Evolutionary conservation across 129 eudicot genomes (phyloP), one percentile per base, ranked within the genome.

Genomic region (Dittrichia graveolens): DNA sequence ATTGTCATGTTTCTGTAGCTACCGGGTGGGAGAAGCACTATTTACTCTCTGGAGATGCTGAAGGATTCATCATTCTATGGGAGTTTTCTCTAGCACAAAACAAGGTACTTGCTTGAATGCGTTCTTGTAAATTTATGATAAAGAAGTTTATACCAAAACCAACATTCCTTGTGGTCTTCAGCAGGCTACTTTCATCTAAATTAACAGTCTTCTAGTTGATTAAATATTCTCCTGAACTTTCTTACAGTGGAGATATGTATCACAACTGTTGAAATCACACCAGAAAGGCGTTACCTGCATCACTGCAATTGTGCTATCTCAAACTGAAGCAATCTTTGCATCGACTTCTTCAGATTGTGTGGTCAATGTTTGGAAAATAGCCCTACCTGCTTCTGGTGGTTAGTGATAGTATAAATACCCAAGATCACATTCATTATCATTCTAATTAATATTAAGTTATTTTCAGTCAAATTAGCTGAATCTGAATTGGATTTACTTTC

Each of bases 251-350:
- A 93, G 84, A 75, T 77, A 79, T 78, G 95, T 90, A 16, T 79
- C 87, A 57, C 86, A 84, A 84, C 87, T 82, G 79, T 80, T 84
- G n/a, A 73, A 85, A 75, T 74, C 85, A 41, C 96, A 93, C 81
- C 90, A 85, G 80, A 93, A 90, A 85, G 95, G 98, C 18, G 90
- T 90, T 52, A 93, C 93, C 7, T 93, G 98, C 84, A 84, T 93
- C 35, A 75, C 92, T 75, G 92, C 87, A 69, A 65, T 83, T 61
- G 71, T 85, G 83, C 35, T 80, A 16, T 93, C 96, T 54, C 71
- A 75, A 63, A 74, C 74, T 9, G 87, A 87, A 66, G 90, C 91
- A 38, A 61, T 93, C 40, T 84, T 85, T 77, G 92, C 89, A 63
- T 93, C 98, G 1, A 81, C 96, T 10, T 93, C 98, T 71, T 93